Evolutionary conservation across 257 asterid species (phyloP), one percentile per base, ranked within the genome.

Genomic region (Gentiana macrophylla): DNA sequence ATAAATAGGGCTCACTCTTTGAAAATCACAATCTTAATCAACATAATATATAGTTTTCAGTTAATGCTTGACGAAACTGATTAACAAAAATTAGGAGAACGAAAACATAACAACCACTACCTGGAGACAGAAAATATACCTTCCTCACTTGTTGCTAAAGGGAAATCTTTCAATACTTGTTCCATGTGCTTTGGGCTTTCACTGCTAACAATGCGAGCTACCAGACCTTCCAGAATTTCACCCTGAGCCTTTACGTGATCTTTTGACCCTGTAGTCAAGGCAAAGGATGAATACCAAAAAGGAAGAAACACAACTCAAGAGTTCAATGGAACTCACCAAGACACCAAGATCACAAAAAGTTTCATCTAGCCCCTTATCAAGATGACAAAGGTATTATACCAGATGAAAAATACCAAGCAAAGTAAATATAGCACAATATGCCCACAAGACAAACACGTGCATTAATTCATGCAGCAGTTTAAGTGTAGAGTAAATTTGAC

Each of bases 201-300:
- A 53, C 65, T 86, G 77, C 84, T 84, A 62, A 91, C 96, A 12
- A 87, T 68, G 45, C 96, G 94, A 71, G 95, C 95, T 62, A 91
- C 98, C 55, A 91, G 90, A 58, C 98, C 98, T 77, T 91, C 98
- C 81, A 91, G 80, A 69, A 91, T 87, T 77, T 91, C 98, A 47
- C 98, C 98, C 77, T 91, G 98, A 72, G 70, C 94, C 76, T 75
- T 72, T 62, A 75, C 63, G 70, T 91, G 98, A 66, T 91, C 98
- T 72, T 76, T 84, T 41, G 95, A 84, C 68, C 88, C 98, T 91
- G 86, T 55, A 56, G 24, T 67, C 51, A 70, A 32, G 15, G 48
- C 1, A 71, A 48, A 45, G 11, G 34, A 15, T 49, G 9, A 37
- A 11, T 10, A 37, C 50, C 48, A 44, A 45, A 15, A 47, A 12